Conservation (phyloP, 148 eudicot species). For the Limonium bicolor region DNA sequence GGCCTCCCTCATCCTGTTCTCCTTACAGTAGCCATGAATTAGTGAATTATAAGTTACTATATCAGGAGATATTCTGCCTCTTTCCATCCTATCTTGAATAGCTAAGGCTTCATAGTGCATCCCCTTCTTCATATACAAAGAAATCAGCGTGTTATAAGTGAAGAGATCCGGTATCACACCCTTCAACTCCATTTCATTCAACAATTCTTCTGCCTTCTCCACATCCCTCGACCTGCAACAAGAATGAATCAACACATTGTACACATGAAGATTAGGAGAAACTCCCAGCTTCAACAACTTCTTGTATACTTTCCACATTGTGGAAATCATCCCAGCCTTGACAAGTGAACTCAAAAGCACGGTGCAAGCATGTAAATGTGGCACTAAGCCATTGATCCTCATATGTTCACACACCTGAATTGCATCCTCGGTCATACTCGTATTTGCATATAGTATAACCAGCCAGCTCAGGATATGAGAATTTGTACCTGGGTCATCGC, state of each 20-base stretch:
- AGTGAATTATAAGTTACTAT: constrained; percentile 75
- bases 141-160: constrained; percentile 77
- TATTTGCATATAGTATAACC: constrained; percentile 53
- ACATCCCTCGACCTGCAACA: constrained; percentile 71
- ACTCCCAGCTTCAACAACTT: constrained; percentile 58
- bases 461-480: constrained; percentile 90
- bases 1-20: constrained; percentile 88
- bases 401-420: constrained; percentile 78
- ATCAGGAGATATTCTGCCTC: constrained; percentile 47
- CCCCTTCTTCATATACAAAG: constrained; percentile 66
- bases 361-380: constrained; percentile 76
- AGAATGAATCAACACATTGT: constrained; percentile 78
- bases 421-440: constrained; percentile 62
- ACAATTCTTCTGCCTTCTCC: constrained; percentile 51
- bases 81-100: constrained; percentile 72
- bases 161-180: constrained; percentile 53
- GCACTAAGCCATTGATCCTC: constrained; percentile 41
- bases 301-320: constrained; percentile 64
- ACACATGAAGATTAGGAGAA: constrained; percentile 55
- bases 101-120: constrained; percentile 79
- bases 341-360: constrained; percentile 64
- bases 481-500: constrained; percentile 27
- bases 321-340: constrained; percentile 38
- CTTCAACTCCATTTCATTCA: constrained; percentile 61
- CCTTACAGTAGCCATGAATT: constrained; percentile 60